These are phyloP conservation scores for Wickerhamomyces subpelliculosus DNA, from an alignment of 805 yeast genomes.

Conservation along the genomic window DNA sequence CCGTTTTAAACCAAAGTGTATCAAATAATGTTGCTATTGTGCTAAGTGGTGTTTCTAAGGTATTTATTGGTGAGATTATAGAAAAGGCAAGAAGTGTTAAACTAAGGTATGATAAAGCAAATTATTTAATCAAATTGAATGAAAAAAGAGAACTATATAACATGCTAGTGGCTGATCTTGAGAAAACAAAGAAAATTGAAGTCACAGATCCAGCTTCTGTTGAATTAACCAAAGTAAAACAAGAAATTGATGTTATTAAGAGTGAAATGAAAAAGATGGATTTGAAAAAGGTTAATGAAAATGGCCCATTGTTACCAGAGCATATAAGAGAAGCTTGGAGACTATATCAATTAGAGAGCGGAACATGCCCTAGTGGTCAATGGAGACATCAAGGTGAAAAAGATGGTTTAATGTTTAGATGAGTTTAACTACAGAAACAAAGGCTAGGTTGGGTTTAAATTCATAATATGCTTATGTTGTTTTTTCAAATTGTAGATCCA, in stretches of 20 bases:
- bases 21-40: conserved; percentile 76
- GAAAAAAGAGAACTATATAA: conserved; percentile 33
- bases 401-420: conserved; percentile 66
- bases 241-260: conserved; percentile 17
- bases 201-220: conserved; percentile 26
- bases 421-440: conserved; percentile 2
- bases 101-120: conserved; percentile 40
- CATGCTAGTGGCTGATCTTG: conserved; percentile 28
- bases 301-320: conserved; percentile 69
- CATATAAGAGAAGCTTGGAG: conserved; percentile 90
- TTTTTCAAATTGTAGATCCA: conserved; percentile 12
- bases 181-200: conserved; percentile 34
- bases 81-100: conserved; percentile 76
- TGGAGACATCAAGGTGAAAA: conserved; percentile 72
- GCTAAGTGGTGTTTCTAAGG: conserved; percentile 80
- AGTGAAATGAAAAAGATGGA: conserved; percentile 20
- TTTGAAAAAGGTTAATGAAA: conserved; percentile 28
- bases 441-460: too few species aligned
- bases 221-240: conserved; percentile 12
- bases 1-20: conserved; percentile 72
- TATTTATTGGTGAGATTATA: conserved; percentile 83
- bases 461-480: too few species aligned
- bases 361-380: conserved; percentile 51
- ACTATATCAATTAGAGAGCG: conserved; percentile 58
- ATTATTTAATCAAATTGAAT: conserved; percentile 26